Base-by-base conservation (phyloP, 345 rosid genomes). In the Brassica carinata region DNA sequence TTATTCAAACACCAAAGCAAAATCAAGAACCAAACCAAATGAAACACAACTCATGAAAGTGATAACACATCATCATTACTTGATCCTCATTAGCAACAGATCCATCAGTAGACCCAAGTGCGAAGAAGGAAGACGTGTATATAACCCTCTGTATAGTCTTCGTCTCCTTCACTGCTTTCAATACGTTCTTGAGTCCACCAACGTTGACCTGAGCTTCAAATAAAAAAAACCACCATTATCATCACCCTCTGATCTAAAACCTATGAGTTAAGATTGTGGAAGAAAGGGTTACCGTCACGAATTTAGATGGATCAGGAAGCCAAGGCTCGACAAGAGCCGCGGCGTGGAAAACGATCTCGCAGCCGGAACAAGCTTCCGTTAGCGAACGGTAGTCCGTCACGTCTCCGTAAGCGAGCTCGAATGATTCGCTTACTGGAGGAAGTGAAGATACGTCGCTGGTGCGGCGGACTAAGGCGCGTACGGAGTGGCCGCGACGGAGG, bases 281-380 rank as follows among this genome's bases (percentile, higher is more conserved):
- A 33, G 1, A 65, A 74, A 8, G 62, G 85, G 85, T 34, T 85
- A 92, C 98, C 0, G 89, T 70, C 82, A 88, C 58, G 90, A 94
- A 94, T 81, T 73, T 83, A 9, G 94, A 92, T 51, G 94, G 90
- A 80, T 91, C 94, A 2, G 97, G 92, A 5, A 92, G 91, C 97
- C 98, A 94, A 55, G 98, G 94, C 87, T 94, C 97, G 76, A 92
- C 98, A 14, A 89, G 3, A 69, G 97, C 97, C 11, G 98, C 97
- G 0, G 89, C 82, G 85, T 94, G 98, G 90, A 92, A 89, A 85
- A 94, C 73, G 85, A 87, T 78, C 53, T 87, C 82, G 84, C 96
- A 92, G 72, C 85, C 91, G 79, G 87, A 86, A 86, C 87, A 89
- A 84, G 93, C 91, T 48, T 86, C 88, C 1, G 77, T 83, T 63